These are phyloP conservation scores for Leccinum griseonigrum DNA, from an alignment of 1,284 basidiomycete species.

Conservation along the genomic window DNA sequence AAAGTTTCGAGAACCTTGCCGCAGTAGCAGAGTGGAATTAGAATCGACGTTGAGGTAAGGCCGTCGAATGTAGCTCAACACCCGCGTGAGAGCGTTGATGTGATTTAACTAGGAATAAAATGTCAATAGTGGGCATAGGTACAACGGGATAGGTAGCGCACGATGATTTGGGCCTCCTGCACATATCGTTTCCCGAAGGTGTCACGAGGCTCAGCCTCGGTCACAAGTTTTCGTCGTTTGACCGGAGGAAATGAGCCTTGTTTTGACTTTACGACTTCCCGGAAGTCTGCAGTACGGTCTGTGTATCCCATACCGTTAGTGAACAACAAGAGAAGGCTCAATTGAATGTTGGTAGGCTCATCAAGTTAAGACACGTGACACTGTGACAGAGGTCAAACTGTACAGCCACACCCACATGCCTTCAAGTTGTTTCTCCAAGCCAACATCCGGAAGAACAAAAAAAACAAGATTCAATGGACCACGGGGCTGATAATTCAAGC, in stretches of 20 bases:
- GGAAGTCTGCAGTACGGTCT: conserved; percentile 63
- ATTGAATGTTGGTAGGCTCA: neutral
- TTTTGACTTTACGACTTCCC: conserved; percentile 47
- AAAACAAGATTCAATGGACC: neutral
- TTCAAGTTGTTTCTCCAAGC: neutral
- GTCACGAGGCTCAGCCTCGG: conserved; percentile 36
- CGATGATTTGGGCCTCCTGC: conserved; percentile 70
- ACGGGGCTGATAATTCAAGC: neutral
- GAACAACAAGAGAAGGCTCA: neutral
- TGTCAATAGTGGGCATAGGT: conserved; percentile 3
- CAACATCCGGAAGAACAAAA: neutral
- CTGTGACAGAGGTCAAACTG: conserved; percentile 18
- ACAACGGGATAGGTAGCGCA: conserved; percentile 36
- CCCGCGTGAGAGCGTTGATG: conserved; percentile 64
- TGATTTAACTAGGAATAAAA: conserved; percentile 55
- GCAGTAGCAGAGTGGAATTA: conserved; percentile 45
- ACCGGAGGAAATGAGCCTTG: conserved; percentile 40
- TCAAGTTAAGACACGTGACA: conserved; percentile 26
- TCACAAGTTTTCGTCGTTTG: conserved; percentile 50
- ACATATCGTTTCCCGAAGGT: conserved; percentile 65
- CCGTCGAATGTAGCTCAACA: conserved; percentile 68
- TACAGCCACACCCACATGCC: conserved; percentile 1
- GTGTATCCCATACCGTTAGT: conserved; percentile 42
- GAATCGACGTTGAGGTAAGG: conserved; percentile 79
- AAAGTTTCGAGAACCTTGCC: conserved; percentile 50